Percentiles rank a stretch among this genome's conserved stretches.
Evolutionary conservation across 306 rosid species (phyloP).

Genomic region (Vigna hirtella): DNA sequence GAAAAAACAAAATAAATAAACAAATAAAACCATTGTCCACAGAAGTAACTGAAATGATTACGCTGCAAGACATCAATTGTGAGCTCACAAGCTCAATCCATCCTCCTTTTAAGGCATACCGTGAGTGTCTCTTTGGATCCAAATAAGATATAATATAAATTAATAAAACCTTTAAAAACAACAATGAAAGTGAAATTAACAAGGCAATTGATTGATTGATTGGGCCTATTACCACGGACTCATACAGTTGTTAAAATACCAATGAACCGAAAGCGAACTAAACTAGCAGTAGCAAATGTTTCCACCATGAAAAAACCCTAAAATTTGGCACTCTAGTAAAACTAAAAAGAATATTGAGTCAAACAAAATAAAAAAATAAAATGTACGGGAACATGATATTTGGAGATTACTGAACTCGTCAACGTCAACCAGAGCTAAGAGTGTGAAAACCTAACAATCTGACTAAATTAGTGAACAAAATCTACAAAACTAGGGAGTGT

Average conservation of each 20-base stretch:
- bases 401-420: not conserved
- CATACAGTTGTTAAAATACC: not conserved
- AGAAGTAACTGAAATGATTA: not conserved
- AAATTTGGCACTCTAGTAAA: not conserved
- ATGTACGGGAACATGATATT: not conserved
- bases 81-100: not conserved
- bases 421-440: not conserved
- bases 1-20: not conserved
- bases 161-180: not conserved
- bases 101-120: not conserved
- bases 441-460: not conserved
- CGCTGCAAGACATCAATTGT: not conserved
- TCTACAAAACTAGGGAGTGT: not conserved
- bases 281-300: not conserved
- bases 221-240: not conserved
- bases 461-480: not conserved
- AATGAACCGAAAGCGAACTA: constrained; percentile 13
- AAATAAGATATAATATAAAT: not conserved
- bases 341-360: not conserved
- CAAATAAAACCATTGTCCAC: not conserved
- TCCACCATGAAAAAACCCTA: constrained; percentile 24
- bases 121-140: not conserved
- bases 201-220: constrained; percentile 1
- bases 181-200: constrained; percentile 1
- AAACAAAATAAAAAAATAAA: not conserved